Base-by-base conservation (phyloP, 306 rosid genomes). In the Sicyos edulis region DNA sequence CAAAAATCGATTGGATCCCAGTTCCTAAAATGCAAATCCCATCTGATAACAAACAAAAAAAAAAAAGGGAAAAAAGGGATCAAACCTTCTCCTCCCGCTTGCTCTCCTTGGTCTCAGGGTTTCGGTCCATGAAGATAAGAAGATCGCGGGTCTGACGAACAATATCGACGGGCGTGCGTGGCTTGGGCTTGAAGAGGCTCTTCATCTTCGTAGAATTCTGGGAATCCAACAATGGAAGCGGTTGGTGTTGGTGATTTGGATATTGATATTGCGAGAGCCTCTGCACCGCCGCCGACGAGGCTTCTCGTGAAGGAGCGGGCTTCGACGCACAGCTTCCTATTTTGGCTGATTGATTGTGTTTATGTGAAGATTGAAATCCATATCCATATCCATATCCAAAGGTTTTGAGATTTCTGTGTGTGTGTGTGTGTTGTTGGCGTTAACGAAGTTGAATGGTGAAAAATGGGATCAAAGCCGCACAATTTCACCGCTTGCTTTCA, bases 61-160 rank as follows among this genome's bases (percentile, higher is more conserved):
- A n/a, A n/a, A n/a, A n/a, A n/a, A n/a, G n/a, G n/a, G n/a, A 22
- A 44, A 51, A 6, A 37, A 37, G 42, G 52, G 47, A 51, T 14
- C 59, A 20, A 24, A 93, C 98, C 90, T 93, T 93, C 62, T 93
- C 99, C 73, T 93, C 99, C 49, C 97, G 95, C 75, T 91, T 93
- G 88, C 71, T 77, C 64, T 93, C 99, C 16, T 96, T 89, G 8
- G 84, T 16, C 45, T 88, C 92, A 8, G 84, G 9, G 54, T 13
- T 63, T 13, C 92, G 85, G 37, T 90, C 92, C 10, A 76, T 76
- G 8, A 71, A 76, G 26, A 83, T 71, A 55, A 93, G 96, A 79
- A 91, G 95, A 82, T 93, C 99, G 63, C 97, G 87, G 24, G 99
- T 86, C 54, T 88, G 96, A 0, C 99, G 96, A 8, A 93, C 99